These are phyloP conservation scores for Xylaria acuta DNA, from an alignment of 495 filamentous ascomycete species.

Conservation along the genomic window DNA sequence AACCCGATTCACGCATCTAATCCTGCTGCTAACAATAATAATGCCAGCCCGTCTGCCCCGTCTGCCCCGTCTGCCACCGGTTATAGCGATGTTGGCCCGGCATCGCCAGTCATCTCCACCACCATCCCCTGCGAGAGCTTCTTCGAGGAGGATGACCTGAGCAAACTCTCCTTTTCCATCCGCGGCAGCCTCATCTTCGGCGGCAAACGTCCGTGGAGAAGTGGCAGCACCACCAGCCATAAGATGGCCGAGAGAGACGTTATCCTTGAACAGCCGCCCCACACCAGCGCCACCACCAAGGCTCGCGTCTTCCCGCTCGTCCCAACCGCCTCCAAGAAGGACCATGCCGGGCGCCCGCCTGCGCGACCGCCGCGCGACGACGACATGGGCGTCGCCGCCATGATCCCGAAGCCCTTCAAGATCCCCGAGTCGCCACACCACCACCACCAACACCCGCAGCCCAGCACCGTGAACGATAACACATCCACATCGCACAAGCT, in stretches of 20 bases:
- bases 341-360: slow-evolving; percentile 20
- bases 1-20: slow-evolving; percentile 26
- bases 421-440: slow-evolving; percentile 32
- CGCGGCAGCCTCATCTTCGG: slow-evolving; percentile 71
- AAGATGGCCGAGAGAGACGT: slow-evolving; percentile 29
- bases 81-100: background rate
- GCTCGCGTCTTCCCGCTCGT: slow-evolving; percentile 39
- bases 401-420: slow-evolving; percentile 26
- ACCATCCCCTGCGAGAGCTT: slow-evolving; percentile 59
- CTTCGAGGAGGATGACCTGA: slow-evolving; percentile 57
- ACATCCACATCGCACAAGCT: slow-evolving; percentile 34
- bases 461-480: slow-evolving; percentile 25
- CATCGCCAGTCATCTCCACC: slow-evolving; percentile 56
- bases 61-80: background rate
- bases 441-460: background rate
- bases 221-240: slow-evolving; percentile 24
- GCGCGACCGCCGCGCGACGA: slow-evolving; percentile 30
- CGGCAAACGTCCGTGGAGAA: slow-evolving; percentile 50
- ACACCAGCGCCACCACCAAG: slow-evolving; percentile 26
- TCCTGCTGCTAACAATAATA: slow-evolving; percentile 11
- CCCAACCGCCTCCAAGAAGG: slow-evolving; percentile 23
- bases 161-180: slow-evolving; percentile 60
- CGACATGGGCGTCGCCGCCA: slow-evolving; percentile 31
- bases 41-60: background rate
- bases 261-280: slow-evolving; percentile 27